Evolutionary conservation across 2,329 filamentous ascomycete species (phyloP), one percentile per base, ranked within the genome.

Genomic region (Lasiodiplodia gonubiensis): DNA sequence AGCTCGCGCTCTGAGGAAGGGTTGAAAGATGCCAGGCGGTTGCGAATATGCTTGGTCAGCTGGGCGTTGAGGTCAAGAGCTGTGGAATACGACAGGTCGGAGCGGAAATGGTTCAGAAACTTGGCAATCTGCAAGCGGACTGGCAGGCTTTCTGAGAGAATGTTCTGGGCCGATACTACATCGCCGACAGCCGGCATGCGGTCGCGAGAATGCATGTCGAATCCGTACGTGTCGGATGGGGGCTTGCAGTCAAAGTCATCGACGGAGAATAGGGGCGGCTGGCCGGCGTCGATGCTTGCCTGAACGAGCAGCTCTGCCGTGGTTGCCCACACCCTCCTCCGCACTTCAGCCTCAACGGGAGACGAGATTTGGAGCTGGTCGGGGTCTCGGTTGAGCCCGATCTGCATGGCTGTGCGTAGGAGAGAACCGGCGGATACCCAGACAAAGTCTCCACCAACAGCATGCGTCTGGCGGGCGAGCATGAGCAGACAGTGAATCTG

Each of bases 241-340:
- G 72, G 65, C 25, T 64, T 66, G 3, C 75, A 79, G 63, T 76
- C 77, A 64, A 74, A 80, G n/a, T 80, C 77, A 1, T 70, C 70
- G 4, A 66, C 46, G 7, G 74, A 71, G 18, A 79, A 72, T 30
- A 72, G 71, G 1, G 77, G 76, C 1, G 71, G 66, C 68, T 72
- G 71, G 4, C 70, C 70, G 2, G 67, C 68, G 46, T 68, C 67
- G 68, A 74, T 70, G 2, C 72, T 73, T 18, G 70, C 66, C 60
- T 75, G 73, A 23, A 82, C 68, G 59, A 80, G 78, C 33, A 81
- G 69, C 68, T 83, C 80, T 12, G 82, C 67, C 10, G 82, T 77
- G 0, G 80, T 81, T n/a, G 77, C 75, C 81, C 81, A 83, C 3
- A 83, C 66, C n/a, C 80, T 75, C 21, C 81, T 77, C 18, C 80